Evolutionary conservation across 768 basidiomycete genomes (phyloP).

Genomic region (Lactarius psammicola): DNA sequence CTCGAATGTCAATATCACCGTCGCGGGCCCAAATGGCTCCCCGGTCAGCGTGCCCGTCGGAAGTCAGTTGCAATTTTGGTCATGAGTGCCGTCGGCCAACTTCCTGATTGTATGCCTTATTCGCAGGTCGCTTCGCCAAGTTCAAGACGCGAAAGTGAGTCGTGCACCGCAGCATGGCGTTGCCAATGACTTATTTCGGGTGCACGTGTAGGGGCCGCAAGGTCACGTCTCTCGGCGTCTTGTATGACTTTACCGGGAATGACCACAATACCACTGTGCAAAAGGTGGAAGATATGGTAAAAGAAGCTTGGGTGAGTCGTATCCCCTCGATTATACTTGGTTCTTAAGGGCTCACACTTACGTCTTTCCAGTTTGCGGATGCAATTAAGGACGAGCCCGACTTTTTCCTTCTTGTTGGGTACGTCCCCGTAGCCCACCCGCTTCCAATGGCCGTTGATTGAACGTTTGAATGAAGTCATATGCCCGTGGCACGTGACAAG

Average conservation of each 20-base stretch:
- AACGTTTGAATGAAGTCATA: slow-evolving; percentile 53
- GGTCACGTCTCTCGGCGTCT: slow-evolving; percentile 77
- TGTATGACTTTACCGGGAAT: slow-evolving; percentile 76
- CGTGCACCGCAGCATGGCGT: not conserved
- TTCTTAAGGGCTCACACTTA: not conserved
- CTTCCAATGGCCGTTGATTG: not conserved
- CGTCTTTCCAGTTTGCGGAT: slow-evolving; percentile 57
- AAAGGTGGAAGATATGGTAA: slow-evolving; percentile 68
- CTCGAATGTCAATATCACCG: slow-evolving; percentile 84
- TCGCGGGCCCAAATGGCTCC: slow-evolving; percentile 43
- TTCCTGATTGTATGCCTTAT: not conserved
- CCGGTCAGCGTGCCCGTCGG: slow-evolving; percentile 46
- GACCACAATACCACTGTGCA: slow-evolving; percentile 73
- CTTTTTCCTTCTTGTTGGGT: slow-evolving; percentile 75
- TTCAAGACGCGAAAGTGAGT: slow-evolving; percentile 71
- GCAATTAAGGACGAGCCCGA: slow-evolving; percentile 82
- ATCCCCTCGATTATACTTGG: not conserved
- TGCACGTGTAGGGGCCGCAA: slow-evolving; percentile 52
- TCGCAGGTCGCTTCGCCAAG: slow-evolving; percentile 61
- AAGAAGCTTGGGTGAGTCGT: slow-evolving; percentile 67
- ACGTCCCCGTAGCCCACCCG: slow-evolving; percentile 28
- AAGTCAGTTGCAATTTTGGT: slow-evolving; percentile 33
- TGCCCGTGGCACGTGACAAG: slow-evolving; percentile 72
- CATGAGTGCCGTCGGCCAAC: not conserved
- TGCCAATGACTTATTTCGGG: not conserved